Percentiles rank a stretch among this genome's conserved stretches.
phyloP scores from a whole-genome alignment of 345 rosid species.

The Rubroshorea leprosula region DNA sequence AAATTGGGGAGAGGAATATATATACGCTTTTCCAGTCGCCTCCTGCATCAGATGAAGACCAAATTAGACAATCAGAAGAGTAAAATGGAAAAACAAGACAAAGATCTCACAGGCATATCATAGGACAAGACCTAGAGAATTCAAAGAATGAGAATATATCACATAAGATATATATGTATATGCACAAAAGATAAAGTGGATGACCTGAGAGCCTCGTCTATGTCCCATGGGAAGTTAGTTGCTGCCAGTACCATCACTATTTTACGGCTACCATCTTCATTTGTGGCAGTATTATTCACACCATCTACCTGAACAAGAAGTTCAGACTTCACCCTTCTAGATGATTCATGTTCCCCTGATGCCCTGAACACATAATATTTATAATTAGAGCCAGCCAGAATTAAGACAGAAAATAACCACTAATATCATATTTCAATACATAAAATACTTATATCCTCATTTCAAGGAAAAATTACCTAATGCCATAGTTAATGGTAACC shows the following conservation, averaged over 20 bases:
- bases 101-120: too few species aligned
- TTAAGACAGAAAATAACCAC: not conserved
- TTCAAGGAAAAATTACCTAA: not conserved
- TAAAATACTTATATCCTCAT: not conserved
- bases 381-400: not conserved
- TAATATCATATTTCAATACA: not conserved
- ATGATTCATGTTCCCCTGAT: conserved; percentile 97
- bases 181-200: not conserved
- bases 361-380: conserved; percentile 42
- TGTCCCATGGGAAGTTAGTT: conserved; percentile 99
- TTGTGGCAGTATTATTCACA: conserved; percentile 78
- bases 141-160: not conserved
- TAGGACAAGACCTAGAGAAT: too few species aligned
- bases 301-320: conserved; percentile 99
- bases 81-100: too few species aligned
- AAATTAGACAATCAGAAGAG: not conserved
- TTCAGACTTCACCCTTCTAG: conserved; percentile 98
- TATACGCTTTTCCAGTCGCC: conserved; percentile 98
- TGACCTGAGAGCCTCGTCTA: conserved; percentile 96
- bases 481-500: too few species aligned
- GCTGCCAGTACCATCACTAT: conserved; percentile 99
- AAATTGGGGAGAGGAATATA: conserved; percentile 97
- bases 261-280: conserved; percentile 94
- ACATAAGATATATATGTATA: not conserved
- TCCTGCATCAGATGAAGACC: conserved; percentile 50